A percentile compares a stretch with the other conserved stretches of the same genome.
These are phyloP conservation scores for Alternaria conjuncta DNA, from an alignment of 2,329 filamentous ascomycete species.

Conservation along the genomic window DNA sequence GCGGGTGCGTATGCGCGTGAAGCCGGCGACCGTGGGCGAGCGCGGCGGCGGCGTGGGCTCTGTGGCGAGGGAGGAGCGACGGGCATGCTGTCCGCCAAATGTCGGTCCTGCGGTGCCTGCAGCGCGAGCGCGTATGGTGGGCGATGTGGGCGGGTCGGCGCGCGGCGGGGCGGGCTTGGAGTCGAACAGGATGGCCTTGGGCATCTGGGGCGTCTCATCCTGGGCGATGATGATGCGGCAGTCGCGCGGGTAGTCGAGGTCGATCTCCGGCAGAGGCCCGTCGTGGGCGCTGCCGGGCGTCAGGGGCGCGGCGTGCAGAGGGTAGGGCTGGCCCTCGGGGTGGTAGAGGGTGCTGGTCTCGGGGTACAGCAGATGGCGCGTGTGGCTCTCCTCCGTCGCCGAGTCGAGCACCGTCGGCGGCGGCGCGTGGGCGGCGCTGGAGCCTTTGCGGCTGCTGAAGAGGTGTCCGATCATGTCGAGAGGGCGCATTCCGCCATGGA, in stretches of 20 bases:
- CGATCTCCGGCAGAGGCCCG: conserved; percentile 48
- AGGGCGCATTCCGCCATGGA: conserved; percentile 25
- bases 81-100: conserved; percentile 42
- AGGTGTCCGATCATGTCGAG: conserved; percentile 51
- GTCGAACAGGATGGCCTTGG: conserved; percentile 51
- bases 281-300: conserved; percentile 43
- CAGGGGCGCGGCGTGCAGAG: conserved; percentile 38
- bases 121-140: conserved; percentile 27
- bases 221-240: conserved; percentile 54
- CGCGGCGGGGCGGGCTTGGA: conserved; percentile 47
- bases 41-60: conserved; percentile 39
- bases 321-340: conserved; percentile 46
- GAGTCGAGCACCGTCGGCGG: conserved; percentile 44
- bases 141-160: conserved; percentile 37
- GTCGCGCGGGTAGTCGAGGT: conserved; percentile 50
- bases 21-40: conserved; percentile 45
- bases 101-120: conserved; percentile 32
- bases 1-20: conserved; percentile 47
- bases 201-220: conserved; percentile 46
- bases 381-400: conserved; percentile 50
- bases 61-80: conserved; percentile 43
- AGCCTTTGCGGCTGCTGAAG: conserved; percentile 46
- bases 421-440: conserved; percentile 27
- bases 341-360: conserved; percentile 45
- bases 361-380: conserved; percentile 51